Evolutionary conservation across 257 asterid genomes (phyloP).

Genomic region (Anisodus tanguticus): DNA sequence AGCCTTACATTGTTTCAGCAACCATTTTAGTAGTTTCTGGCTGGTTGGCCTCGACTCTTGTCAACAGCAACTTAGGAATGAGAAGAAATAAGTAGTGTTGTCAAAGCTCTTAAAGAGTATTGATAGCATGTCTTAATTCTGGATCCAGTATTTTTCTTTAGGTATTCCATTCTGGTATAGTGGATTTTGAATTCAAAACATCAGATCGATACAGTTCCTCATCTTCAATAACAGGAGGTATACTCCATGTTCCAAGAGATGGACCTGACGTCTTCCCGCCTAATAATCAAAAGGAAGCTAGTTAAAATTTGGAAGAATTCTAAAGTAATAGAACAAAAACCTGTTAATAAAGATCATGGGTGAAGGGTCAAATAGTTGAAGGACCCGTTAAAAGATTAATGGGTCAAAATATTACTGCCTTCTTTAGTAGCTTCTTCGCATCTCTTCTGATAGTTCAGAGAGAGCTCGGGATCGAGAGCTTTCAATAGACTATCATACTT

Average conservation of each 20-base stretch:
- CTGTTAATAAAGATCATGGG: not conserved
- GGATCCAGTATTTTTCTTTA: not conserved
- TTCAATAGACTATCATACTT: conserved; percentile 57
- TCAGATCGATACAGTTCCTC: conserved; percentile 59
- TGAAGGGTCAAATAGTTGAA: not conserved
- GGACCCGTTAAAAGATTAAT: not conserved
- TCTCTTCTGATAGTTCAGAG: conserved; percentile 62
- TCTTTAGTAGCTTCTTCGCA: conserved; percentile 95
- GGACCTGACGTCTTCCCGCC: conserved; percentile 80
- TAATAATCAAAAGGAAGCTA: conserved; percentile 30
- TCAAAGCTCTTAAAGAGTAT: not conserved
- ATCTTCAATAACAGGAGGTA: conserved; percentile 72
- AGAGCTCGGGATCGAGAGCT: conserved; percentile 64
- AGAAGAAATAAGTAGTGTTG: not conserved
- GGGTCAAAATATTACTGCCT: conserved; percentile 45
- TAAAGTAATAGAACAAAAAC: not conserved
- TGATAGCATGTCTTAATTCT: not conserved
- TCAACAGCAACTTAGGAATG: not conserved
- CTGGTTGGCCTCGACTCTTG: not conserved
- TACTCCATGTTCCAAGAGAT: conserved; percentile 86
- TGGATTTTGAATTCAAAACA: conserved; percentile 35
- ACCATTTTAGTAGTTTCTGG: not conserved
- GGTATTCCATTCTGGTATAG: not conserved
- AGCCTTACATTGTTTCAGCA: not conserved
- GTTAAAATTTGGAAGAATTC: not conserved